Evolutionary conservation across 1,139 yeast genomes (phyloP).

Genomic region (Candida albicans): DNA sequence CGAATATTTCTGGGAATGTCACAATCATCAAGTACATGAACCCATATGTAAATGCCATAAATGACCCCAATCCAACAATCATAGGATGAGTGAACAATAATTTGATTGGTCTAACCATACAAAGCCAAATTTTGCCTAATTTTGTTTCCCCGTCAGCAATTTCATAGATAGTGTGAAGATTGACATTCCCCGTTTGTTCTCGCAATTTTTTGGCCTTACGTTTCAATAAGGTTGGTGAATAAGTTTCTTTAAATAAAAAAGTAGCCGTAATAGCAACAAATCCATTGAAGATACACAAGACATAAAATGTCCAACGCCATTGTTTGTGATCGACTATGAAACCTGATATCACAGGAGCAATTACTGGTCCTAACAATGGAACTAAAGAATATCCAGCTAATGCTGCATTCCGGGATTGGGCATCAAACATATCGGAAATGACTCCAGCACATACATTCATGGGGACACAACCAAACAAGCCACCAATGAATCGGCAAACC

Average conservation of each 20-base stretch:
- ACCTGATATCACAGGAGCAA: slow-evolving; percentile 61
- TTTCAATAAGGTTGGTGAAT: slow-evolving; percentile 38
- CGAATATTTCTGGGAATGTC: slow-evolving; percentile 42
- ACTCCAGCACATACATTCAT: slow-evolving; percentile 49
- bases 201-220: slow-evolving; percentile 33
- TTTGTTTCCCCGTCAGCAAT: slow-evolving; percentile 39
- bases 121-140: slow-evolving; percentile 28
- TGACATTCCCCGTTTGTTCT: slow-evolving; percentile 36
- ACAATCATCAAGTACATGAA: slow-evolving; percentile 49
- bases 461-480: slow-evolving; percentile 43
- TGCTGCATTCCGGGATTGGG: slow-evolving; percentile 38
- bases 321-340: slow-evolving; percentile 47
- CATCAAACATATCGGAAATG: slow-evolving; percentile 37
- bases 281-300: slow-evolving; percentile 44
- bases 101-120: slow-evolving; percentile 41
- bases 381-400: slow-evolving; percentile 46
- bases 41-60: slow-evolving; percentile 49
- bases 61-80: slow-evolving; percentile 46
- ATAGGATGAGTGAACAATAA: slow-evolving; percentile 46
- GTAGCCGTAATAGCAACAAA: slow-evolving; percentile 37
- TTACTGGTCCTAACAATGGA: slow-evolving; percentile 59
- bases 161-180: slow-evolving; percentile 46
- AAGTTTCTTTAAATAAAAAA: slow-evolving; percentile 40
- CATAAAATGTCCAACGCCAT: slow-evolving; percentile 49
- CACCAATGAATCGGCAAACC: slow-evolving; percentile 41